A percentile compares a stretch with the other conserved stretches of the same genome.
phyloP scores from a whole-genome alignment of 2,329 filamentous ascomycete species.

The Tolypocladium amazonense region DNA sequence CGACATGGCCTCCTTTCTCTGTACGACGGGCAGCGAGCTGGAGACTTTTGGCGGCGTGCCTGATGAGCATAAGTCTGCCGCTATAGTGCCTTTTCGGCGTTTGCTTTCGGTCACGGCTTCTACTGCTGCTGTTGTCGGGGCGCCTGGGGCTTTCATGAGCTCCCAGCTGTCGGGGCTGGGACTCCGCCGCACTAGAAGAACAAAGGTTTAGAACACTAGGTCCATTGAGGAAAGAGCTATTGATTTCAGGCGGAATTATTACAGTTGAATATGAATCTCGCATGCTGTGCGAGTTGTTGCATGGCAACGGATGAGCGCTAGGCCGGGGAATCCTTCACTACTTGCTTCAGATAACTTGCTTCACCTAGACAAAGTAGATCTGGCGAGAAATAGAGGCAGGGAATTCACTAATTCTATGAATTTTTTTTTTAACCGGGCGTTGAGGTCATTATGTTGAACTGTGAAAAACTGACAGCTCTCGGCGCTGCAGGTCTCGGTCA shows the following conservation, averaged over 20 bases:
- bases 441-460: neutral
- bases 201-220: neutral
- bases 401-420: too few relatives aligned
- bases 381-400: neutral
- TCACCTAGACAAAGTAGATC: too few relatives aligned
- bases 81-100: neutral
- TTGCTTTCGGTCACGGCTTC: neutral
- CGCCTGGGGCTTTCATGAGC: neutral
- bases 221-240: neutral
- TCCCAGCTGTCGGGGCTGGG: neutral
- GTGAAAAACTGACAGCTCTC: neutral
- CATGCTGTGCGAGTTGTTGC: neutral
- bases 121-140: neutral
- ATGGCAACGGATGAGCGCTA: neutral
- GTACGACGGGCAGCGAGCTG: neutral
- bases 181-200: neutral
- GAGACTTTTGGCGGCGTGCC: too few relatives aligned
- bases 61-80: neutral
- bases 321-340: neutral
- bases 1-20: neutral
- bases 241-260: neutral
- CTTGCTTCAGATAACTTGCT: too few relatives aligned
- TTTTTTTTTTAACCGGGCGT: too few relatives aligned
- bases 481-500: neutral
- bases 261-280: neutral